Percentiles rank a stretch among this genome's conserved stretches.
Conservation (phyloP, 2,329 filamentous ascomycete species). For the Exophiala viscosa region DNA sequence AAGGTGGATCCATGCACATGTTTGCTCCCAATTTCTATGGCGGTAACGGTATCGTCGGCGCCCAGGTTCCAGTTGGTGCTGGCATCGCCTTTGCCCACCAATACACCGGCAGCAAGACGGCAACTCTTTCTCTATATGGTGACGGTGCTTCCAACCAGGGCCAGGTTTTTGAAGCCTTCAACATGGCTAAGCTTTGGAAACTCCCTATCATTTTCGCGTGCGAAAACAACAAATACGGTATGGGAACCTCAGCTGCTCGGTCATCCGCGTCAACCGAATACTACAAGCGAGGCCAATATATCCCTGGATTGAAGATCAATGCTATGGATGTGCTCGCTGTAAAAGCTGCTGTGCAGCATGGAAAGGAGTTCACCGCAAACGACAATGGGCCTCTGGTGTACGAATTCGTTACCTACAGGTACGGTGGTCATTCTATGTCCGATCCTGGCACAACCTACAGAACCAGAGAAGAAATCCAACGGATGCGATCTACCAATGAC, state of each 20-base stretch:
- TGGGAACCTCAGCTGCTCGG: slow-evolving; percentile 94
- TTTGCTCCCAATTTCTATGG: slow-evolving; percentile 97
- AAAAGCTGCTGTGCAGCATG: slow-evolving; percentile 92
- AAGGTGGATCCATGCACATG: slow-evolving; percentile 99
- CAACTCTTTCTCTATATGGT: slow-evolving; percentile 87
- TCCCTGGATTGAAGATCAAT: slow-evolving; percentile 98
- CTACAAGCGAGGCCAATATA: slow-evolving; percentile 99
- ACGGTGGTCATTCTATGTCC: slow-evolving; percentile 99
- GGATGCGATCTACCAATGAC: slow-evolving; percentile 98
- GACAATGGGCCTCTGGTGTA: slow-evolving; percentile 93
- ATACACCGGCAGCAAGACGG: slow-evolving; percentile 83
- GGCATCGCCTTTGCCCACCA: slow-evolving; percentile 96
- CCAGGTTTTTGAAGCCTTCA: slow-evolving; percentile 99
- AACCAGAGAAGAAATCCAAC: slow-evolving; percentile 98
- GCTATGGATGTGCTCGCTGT: slow-evolving; percentile 98
- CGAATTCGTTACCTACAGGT: slow-evolving; percentile 99
- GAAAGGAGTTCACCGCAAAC: slow-evolving; percentile 76
- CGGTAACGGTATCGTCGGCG: slow-evolving; percentile 98
- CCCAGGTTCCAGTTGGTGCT: slow-evolving; percentile 94
- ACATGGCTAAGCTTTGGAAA: slow-evolving; percentile 99
- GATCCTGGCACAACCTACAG: slow-evolving; percentile 99
- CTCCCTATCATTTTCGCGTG: slow-evolving; percentile 93
- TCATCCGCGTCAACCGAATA: slow-evolving; percentile 97
- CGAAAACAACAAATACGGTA: slow-evolving; percentile 99
- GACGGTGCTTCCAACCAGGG: slow-evolving; percentile 99